Percentiles rank a stretch among this genome's conserved stretches.
Conservation (phyloP, 495 filamentous ascomycete species). For the Neurospora tetraspora region DNA sequence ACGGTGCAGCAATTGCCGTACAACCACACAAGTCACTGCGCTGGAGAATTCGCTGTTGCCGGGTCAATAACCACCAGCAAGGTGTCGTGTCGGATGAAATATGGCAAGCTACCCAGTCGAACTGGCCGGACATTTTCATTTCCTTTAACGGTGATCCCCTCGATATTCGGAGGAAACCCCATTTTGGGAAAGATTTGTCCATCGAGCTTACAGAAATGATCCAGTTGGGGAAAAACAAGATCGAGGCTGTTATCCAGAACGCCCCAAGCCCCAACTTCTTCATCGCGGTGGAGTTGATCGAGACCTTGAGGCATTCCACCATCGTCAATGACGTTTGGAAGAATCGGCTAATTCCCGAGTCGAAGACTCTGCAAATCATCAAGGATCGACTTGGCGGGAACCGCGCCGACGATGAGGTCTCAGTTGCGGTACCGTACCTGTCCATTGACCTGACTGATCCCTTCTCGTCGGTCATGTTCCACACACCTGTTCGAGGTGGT, state of each 20-base stretch:
- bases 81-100: background rate
- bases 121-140: slow-evolving; percentile 68
- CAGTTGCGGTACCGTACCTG: slow-evolving; percentile 52
- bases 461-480: slow-evolving; percentile 58
- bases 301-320: slow-evolving; percentile 39
- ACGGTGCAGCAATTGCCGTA: background rate
- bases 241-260: slow-evolving; percentile 44
- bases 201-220: slow-evolving; percentile 56
- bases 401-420: slow-evolving; percentile 55
- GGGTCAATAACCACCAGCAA: background rate
- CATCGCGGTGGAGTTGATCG: slow-evolving; percentile 54
- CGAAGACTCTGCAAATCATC: slow-evolving; percentile 36
- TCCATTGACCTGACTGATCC: slow-evolving; percentile 69
- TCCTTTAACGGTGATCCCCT: slow-evolving; percentile 53
- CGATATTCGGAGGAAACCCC: slow-evolving; percentile 49
- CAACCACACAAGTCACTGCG: slow-evolving; percentile 24
- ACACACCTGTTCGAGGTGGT: slow-evolving; percentile 55
- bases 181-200: slow-evolving; percentile 66
- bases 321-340: slow-evolving; percentile 35
- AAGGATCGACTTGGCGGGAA: slow-evolving; percentile 32
- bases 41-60: slow-evolving; percentile 30
- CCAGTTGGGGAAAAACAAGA: slow-evolving; percentile 43
- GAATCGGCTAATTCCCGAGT: slow-evolving; percentile 23
- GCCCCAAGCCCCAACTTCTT: slow-evolving; percentile 31
- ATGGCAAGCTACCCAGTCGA: slow-evolving; percentile 7